Evolutionary conservation across 2,329 filamentous ascomycete genomes (phyloP).

Genomic region (Botrytis galanthina): DNA sequence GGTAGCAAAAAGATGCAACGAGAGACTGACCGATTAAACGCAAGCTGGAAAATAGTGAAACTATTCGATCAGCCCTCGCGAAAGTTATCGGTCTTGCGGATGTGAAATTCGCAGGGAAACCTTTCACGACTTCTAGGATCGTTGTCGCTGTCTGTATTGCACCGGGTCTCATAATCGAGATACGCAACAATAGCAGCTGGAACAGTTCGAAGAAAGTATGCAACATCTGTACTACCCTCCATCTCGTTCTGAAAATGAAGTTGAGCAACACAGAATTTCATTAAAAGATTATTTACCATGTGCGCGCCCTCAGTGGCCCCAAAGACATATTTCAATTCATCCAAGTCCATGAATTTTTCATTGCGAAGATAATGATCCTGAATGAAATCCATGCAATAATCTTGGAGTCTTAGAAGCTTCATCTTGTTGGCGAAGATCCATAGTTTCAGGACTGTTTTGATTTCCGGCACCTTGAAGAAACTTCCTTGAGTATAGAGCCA

Average conservation of each 20-base stretch:
- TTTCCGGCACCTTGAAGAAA: background rate
- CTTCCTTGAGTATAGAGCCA: background rate
- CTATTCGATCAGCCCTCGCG: background rate
- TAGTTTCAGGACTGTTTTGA: background rate
- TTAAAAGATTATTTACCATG: no score
- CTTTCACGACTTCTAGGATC: background rate
- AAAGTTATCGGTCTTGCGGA: rapidly evolving
- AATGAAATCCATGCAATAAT: background rate
- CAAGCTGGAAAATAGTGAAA: background rate
- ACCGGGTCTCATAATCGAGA: no score
- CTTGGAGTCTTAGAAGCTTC: background rate
- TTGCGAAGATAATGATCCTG: background rate
- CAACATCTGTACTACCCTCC: no score
- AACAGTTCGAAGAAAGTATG: no score
- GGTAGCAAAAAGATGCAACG: background rate
- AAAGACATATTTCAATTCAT: background rate
- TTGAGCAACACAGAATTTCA: no score
- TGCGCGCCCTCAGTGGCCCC: no score
- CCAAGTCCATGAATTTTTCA: background rate
- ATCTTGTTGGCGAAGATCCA: background rate
- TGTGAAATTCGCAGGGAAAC: background rate
- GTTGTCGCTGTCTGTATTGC: rapidly evolving
- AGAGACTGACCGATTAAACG: background rate
- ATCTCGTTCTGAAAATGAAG: no score
- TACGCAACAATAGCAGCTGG: no score